Conservation (phyloP, 176 grass and related monocot genomes). For the Oryza glaberrima region DNA sequence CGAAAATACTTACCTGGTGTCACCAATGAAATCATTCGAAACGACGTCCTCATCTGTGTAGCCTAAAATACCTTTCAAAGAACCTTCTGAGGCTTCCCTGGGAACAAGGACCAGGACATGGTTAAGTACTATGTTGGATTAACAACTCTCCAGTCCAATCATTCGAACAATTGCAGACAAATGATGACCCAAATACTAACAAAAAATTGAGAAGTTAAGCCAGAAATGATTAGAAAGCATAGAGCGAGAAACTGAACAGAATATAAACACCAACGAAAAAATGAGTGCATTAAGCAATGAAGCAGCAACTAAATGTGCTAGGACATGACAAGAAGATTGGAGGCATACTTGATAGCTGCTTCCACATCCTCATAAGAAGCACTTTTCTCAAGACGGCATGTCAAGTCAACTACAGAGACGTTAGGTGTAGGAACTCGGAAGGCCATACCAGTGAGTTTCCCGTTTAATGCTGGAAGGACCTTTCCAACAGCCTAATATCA, state of each 20-base stretch:
- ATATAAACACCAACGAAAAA: background rate
- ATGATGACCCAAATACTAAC: background rate
- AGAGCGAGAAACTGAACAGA: background rate
- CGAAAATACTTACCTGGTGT: constrained; percentile 52
- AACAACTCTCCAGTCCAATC: background rate
- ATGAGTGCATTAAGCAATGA: constrained; percentile 12
- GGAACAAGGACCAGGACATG: constrained; percentile 22
- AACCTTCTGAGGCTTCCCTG: constrained; percentile 75
- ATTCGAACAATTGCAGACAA: background rate
- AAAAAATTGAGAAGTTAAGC: background rate
- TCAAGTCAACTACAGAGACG: constrained; percentile 80
- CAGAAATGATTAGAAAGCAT: constrained; percentile 1
- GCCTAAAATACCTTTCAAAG: constrained; percentile 81
- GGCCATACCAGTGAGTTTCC: constrained; percentile 86
- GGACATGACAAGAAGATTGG: background rate
- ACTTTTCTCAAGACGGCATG: constrained; percentile 74
- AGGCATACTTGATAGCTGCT: constrained; percentile 75
- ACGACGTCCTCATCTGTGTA: constrained; percentile 93
- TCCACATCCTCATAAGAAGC: constrained; percentile 88
- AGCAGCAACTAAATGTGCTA: constrained; percentile 7
- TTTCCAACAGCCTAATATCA: constrained; percentile 73
- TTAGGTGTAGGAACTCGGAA: constrained; percentile 83
- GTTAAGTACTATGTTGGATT: background rate
- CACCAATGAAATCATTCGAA: constrained; percentile 89
- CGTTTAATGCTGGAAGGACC: constrained; percentile 78